Percentiles rank a stretch among this genome's conserved stretches.
Evolutionary conservation across 2,329 filamentous ascomycete genomes (phyloP).

Genomic region (Colletotrichum liriopes): DNA sequence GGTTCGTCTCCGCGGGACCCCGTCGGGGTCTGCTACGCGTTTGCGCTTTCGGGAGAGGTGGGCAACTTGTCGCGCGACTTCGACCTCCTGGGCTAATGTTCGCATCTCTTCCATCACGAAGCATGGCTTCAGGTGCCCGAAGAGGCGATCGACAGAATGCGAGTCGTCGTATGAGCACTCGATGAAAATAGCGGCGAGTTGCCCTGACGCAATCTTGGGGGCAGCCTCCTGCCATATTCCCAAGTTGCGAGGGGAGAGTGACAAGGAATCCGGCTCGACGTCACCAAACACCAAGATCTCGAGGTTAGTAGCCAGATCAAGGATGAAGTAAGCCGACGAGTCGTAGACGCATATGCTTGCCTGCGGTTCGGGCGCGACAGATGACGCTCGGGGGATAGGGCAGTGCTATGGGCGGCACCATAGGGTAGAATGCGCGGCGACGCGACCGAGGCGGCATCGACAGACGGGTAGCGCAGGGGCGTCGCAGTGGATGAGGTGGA

Average conservation of each 20-base stretch:
- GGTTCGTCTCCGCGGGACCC: conserved; percentile 40
- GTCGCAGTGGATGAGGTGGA: conserved; percentile 47
- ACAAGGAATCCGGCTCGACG: conserved; percentile 92
- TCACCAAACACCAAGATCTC: conserved; percentile 97
- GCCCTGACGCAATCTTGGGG: conserved; percentile 82
- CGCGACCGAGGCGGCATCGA: conserved; percentile 47
- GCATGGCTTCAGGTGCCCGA: conserved; percentile 88
- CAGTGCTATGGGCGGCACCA: background rate
- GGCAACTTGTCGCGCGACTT: conserved; percentile 61
- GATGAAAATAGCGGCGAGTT: conserved; percentile 88
- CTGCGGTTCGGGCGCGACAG: conserved; percentile 32
- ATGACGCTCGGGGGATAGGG: conserved; percentile 22
- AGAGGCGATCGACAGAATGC: conserved; percentile 83
- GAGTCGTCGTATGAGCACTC: conserved; percentile 94
- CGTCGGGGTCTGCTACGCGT: conserved; percentile 61
- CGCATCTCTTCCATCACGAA: conserved; percentile 87
- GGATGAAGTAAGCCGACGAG: conserved; percentile 94
- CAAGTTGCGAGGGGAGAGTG: conserved; percentile 84
- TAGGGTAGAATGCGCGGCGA: conserved; percentile 40
- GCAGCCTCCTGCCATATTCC: conserved; percentile 91
- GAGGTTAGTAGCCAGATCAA: conserved; percentile 76
- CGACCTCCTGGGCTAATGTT: conserved; percentile 79
- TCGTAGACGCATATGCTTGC: conserved; percentile 81
- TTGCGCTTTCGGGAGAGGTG: conserved; percentile 74
- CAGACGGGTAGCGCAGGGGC: conserved; percentile 50